Percentiles rank a stretch among this genome's conserved stretches.
phyloP scores from a whole-genome alignment of 768 basidiomycete genomes.

The Strobilomyces confusus region DNA sequence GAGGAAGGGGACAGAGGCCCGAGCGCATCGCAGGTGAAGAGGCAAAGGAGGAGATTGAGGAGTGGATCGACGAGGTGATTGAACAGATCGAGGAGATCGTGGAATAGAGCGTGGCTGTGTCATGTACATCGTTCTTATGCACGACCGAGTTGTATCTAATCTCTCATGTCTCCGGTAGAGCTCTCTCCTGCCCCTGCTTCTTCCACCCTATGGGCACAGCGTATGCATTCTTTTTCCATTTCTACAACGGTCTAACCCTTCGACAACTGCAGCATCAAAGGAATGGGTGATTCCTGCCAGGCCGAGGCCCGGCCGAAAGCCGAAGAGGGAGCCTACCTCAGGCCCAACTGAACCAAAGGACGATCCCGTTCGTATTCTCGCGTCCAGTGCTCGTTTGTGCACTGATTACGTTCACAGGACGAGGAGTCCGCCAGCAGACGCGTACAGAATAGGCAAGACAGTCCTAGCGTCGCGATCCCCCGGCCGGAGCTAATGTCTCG shows the following conservation, averaged over 20 bases:
- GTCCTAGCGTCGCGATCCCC: neutral
- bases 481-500: slow-evolving; percentile 6
- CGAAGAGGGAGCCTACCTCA: slow-evolving; percentile 58
- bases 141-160: slow-evolving; percentile 25
- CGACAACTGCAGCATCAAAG: slow-evolving; percentile 60
- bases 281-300: slow-evolving; percentile 87
- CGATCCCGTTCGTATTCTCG: slow-evolving; percentile 43
- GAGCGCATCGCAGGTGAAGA: slow-evolving; percentile 42
- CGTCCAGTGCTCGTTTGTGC: slow-evolving; percentile 1
- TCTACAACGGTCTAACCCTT: neutral
- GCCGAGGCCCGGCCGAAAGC: slow-evolving; percentile 84
- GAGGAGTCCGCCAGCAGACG: slow-evolving; percentile 59
- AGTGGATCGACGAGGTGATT: slow-evolving; percentile 90
- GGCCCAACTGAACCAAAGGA: slow-evolving; percentile 34
- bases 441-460: slow-evolving; percentile 66
- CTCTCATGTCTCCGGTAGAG: slow-evolving; percentile 28
- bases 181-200: slow-evolving; percentile 38
- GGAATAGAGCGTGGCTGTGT: slow-evolving; percentile 36
- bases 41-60: slow-evolving; percentile 86
- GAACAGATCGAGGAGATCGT: slow-evolving; percentile 85
- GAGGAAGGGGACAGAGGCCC: slow-evolving; percentile 34
- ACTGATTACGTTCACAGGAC: slow-evolving; percentile 24
- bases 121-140: neutral
- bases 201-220: slow-evolving; percentile 72
- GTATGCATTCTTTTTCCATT: slow-evolving; percentile 34